Percentiles rank a stretch among this genome's conserved stretches.
Evolutionary conservation across 164 flowering plant genomes (phyloP).

Genomic region (Umbellularia californica): DNA sequence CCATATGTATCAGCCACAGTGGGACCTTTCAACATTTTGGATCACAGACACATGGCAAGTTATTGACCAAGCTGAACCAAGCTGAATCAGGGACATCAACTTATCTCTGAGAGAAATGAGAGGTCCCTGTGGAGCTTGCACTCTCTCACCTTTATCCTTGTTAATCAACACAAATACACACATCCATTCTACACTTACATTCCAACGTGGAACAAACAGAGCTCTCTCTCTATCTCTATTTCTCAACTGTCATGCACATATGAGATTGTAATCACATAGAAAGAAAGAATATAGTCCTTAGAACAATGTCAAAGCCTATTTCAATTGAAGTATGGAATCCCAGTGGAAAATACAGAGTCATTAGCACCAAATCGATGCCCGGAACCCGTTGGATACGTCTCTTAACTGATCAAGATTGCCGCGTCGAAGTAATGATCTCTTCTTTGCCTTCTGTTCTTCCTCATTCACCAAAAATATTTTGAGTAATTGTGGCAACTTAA

Average conservation of each 20-base stretch:
- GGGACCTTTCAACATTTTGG: too few relatives aligned
- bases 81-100: neutral
- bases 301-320: slow-evolving; percentile 79
- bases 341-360: slow-evolving; percentile 82
- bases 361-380: slow-evolving; percentile 96
- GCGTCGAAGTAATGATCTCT: slow-evolving; percentile 60
- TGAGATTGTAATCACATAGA: neutral
- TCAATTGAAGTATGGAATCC: slow-evolving; percentile 91
- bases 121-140: neutral
- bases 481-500: neutral
- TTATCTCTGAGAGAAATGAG: neutral
- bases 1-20: too few relatives aligned
- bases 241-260: neutral
- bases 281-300: neutral
- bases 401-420: slow-evolving; percentile 73
- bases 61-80: too few relatives aligned
- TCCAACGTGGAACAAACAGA: too few relatives aligned
- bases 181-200: too few relatives aligned
- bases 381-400: slow-evolving; percentile 97
- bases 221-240: too few relatives aligned
- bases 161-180: neutral
- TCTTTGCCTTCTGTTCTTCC: neutral
- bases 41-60: too few relatives aligned
- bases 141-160: neutral
- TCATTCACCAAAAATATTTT: neutral